These are phyloP conservation scores for Tothia fuscella DNA, from an alignment of 2,329 filamentous ascomycete genomes.

Conservation along the genomic window DNA sequence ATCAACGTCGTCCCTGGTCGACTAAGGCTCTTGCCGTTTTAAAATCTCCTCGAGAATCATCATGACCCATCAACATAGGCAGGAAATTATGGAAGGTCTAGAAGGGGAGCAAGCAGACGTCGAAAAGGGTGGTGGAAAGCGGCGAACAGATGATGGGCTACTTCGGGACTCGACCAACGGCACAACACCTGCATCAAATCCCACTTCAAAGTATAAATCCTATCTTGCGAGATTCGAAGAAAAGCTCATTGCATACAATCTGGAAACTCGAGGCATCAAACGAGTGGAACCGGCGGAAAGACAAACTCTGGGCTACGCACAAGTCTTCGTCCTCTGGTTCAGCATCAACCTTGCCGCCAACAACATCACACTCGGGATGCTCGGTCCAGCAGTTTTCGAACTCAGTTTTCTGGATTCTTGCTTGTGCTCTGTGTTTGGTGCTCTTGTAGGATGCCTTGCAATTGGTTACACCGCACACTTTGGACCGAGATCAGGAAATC, in stretches of 20 bases:
- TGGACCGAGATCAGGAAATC: constrained; percentile 48
- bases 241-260: constrained; percentile 37
- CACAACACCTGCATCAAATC: background rate
- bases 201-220: background rate
- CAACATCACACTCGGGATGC: constrained; percentile 52
- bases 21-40: too few species aligned
- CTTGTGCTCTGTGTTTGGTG: constrained; percentile 46
- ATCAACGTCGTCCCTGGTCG: too few species aligned
- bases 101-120: background rate
- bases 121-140: background rate
- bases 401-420: constrained; percentile 46
- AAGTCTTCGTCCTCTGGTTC: constrained; percentile 43
- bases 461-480: constrained; percentile 51
- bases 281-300: constrained; percentile 44
- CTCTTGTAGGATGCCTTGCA: constrained; percentile 40
- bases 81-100: too few species aligned
- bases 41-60: too few species aligned
- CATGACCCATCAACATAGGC: too few species aligned
- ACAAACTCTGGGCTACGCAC: constrained; percentile 23
- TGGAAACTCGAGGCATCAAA: constrained; percentile 49
- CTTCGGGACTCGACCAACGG: too few species aligned
- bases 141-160: background rate
- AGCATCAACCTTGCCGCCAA: constrained; percentile 51
- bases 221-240: constrained; percentile 22
- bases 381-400: constrained; percentile 46